Percentiles rank a stretch among this genome's conserved stretches.
These are phyloP conservation scores for Cryptosporidium ubiquitum DNA, from an alignment of 169 alveolate species.

Conservation along the genomic window DNA sequence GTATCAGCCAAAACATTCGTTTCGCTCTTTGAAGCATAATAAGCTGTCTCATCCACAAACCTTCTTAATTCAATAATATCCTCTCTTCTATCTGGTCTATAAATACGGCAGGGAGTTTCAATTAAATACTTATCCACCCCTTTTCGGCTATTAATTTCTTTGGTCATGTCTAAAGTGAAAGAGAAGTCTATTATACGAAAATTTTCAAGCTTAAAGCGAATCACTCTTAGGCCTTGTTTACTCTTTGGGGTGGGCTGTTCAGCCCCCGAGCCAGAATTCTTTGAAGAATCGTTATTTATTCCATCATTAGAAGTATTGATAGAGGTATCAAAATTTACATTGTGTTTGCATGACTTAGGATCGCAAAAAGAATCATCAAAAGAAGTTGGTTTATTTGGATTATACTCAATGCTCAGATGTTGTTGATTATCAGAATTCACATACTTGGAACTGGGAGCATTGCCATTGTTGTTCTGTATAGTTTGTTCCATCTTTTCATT, in stretches of 20 bases:
- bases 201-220: constrained; percentile 57
- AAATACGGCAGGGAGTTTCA: constrained; percentile 64
- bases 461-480: neutral
- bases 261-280: neutral
- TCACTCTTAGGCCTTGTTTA: constrained; percentile 46
- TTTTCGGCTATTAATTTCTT: constrained; percentile 31
- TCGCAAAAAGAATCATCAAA: neutral
- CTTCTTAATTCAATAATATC: constrained; percentile 51
- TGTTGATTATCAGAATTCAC: neutral
- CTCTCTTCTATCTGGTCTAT: constrained; percentile 67
- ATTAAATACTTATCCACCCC: constrained; percentile 57
- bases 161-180: constrained; percentile 29
- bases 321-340: neutral
- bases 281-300: neutral
- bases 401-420: neutral
- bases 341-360: neutral
- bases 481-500: constrained; percentile 35
- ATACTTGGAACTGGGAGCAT: neutral
- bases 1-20: constrained; percentile 56
- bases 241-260: neutral
- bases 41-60: constrained; percentile 40
- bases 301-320: neutral
- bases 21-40: constrained; percentile 41
- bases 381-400: neutral
- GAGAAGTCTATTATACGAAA: constrained; percentile 65